Base-by-base conservation (phyloP, 352 stramenopile genomes). In the Plasmopara viticola region DNA sequence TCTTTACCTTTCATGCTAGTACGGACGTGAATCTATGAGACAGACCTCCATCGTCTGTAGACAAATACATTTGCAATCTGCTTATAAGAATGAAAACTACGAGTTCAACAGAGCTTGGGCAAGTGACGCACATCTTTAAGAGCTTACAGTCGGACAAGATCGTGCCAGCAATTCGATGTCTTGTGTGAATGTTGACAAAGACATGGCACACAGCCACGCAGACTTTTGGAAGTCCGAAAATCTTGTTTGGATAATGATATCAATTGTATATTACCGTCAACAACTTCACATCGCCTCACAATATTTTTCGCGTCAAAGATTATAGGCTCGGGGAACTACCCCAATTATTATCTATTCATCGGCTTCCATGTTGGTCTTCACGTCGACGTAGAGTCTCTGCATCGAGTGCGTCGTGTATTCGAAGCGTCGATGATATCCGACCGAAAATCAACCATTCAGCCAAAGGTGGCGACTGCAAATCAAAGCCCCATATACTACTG, bases 141-240 rank as follows among this genome's bases (percentile, higher is more conserved):
- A 53, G 66, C 6, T 68, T 91, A 25, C 70, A 86, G 54, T 90
- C 77, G 0, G 78, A 89, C 39, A 88, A 90, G 82, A 37, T 82
- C 9, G 68, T 90, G 66, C 75, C 78, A 0, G 77, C 78, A 5
- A 78, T 90, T 31, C 78, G 78, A 9, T 85, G 64, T 40, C 68
- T 93, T 25, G 83, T 79, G 0, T 93, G 76, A 73, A 46, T 91
- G 33, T 64, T 93, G 28, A 88, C 74, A 20, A 93, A 93, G 64
- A 75, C 68, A n/a, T 93, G 79, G 79, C 78, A 80, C 37, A 51
- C 83, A 25, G 20, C 20, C 20, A 25, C 20, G 20, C 20, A 25
- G 20, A 25, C 20, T 1, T 25, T 25, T 3, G 20, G 20, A 25
- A 25, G 20, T 25, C 20, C 20, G 20, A 25, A 25, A 25, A 25